Base-by-base conservation (phyloP, 805 yeast genomes). In the Kuraishia hungarica region DNA sequence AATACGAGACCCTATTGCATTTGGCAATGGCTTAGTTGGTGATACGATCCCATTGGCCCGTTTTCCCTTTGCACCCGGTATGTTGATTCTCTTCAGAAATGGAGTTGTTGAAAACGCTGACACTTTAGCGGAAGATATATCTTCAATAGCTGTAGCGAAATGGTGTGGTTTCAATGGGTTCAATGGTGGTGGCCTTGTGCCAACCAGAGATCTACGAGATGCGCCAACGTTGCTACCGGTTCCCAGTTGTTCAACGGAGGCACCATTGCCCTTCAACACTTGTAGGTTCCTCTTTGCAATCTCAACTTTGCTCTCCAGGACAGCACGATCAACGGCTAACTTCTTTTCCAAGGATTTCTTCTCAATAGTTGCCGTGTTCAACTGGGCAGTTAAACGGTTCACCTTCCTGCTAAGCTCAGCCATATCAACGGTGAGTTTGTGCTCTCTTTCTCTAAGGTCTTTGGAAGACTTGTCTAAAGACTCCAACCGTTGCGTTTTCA, bases 81-180 rank as follows among this genome's bases (percentile, higher is more conserved):
- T 47, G 4, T 28, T 39, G 26, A 59, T 56, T 28, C 56, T 61
- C 8, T 59, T 54, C 13, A 62, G 39, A 39, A 58, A 58, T 15
- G 66, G 66, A 10, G 66, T 63, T 1, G 64, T 59, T 7, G 65
- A 61, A 39, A 63, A 59, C 17, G 50, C 17, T 2, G 54, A n/a
- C 13, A 24, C 51, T 7, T 48, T 17, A n/a, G 28, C 5, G 29
- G 29, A 26, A 26, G 29, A 26, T 5, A 10, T 15, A 13, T 52
- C 57, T 13, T 35, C 43, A 13, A 35, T 26, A 26, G 29, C 43
- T 15, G 43, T 15, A 15, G 43, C 17, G n/a, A 35, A 35, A 13
- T 35, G 43, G 43, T 35, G 43, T 35, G 43, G 43, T 17, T 35
- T 35, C 43, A 35, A 6, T 3, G 43, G 4, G 3, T 10, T 35